A percentile compares a stretch with the other conserved stretches of the same genome.
phyloP scores from a whole-genome alignment of 1,139 yeast genomes.

The Meyerozyma guilliermondii region DNA sequence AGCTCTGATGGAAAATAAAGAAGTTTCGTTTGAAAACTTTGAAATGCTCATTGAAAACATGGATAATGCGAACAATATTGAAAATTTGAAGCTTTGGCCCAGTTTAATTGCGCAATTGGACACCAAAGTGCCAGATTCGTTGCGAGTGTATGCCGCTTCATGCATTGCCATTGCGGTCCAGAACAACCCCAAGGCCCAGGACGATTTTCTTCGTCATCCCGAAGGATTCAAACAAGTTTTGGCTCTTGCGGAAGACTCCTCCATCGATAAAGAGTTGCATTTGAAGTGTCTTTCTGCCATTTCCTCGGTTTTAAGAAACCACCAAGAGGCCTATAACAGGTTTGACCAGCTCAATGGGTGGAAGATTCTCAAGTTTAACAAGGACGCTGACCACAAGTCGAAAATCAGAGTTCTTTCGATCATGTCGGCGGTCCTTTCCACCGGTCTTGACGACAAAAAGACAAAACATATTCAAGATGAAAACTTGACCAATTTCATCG shows the following conservation, averaged over 20 bases:
- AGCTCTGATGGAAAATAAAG: slow-evolving; percentile 56
- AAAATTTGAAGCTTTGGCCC: slow-evolving; percentile 78
- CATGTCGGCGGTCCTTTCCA: slow-evolving; percentile 52
- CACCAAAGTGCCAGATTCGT: slow-evolving; percentile 24
- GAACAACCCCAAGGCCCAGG: slow-evolving; percentile 74
- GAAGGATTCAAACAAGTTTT: slow-evolving; percentile 46
- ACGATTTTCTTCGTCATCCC: slow-evolving; percentile 50
- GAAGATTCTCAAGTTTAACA: slow-evolving; percentile 26
- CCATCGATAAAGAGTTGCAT: slow-evolving; percentile 33
- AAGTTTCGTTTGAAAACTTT: slow-evolving; percentile 81
- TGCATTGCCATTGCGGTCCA: slow-evolving; percentile 90
- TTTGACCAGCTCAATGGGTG: slow-evolving; percentile 67
- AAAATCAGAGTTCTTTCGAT: slow-evolving; percentile 54
- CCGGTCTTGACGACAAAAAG: slow-evolving; percentile 40
- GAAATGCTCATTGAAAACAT: slow-evolving; percentile 92
- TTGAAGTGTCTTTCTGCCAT: slow-evolving; percentile 74
- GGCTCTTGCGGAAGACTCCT: slow-evolving; percentile 24
- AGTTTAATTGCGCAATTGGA: slow-evolving; percentile 51
- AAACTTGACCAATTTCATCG: slow-evolving; percentile 32
- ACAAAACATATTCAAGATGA: slow-evolving; percentile 35
- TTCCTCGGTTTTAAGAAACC: slow-evolving; percentile 72
- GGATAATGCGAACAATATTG: slow-evolving; percentile 92
- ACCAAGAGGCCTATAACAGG: slow-evolving; percentile 45
- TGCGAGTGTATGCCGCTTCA: slow-evolving; percentile 61
- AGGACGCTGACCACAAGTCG: slow-evolving; percentile 25